These are phyloP conservation scores for Tremella yokohamensis DNA, from an alignment of 768 basidiomycete genomes.

Conservation along the genomic window DNA sequence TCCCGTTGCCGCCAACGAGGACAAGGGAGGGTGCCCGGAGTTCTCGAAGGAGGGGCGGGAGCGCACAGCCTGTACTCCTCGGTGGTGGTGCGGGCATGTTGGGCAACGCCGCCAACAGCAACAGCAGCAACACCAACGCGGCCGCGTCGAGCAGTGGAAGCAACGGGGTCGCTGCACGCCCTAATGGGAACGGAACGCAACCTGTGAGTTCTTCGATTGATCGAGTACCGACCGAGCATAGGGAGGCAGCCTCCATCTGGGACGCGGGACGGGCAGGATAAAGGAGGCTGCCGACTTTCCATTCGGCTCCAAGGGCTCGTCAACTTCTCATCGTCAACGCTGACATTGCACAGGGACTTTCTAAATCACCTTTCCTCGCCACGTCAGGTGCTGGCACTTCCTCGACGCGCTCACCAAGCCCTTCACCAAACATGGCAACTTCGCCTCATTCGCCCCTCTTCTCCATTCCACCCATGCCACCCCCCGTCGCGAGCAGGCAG, in stretches of 20 bases:
- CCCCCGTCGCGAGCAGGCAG: slow-evolving; percentile 7
- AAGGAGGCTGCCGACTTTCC: too few relatives aligned
- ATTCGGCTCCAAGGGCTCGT: not conserved
- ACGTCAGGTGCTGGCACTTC: not conserved
- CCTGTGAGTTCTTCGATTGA: too few relatives aligned
- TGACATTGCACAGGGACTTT: not conserved
- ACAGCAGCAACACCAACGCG: too few relatives aligned
- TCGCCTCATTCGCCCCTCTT: slow-evolving; percentile 20
- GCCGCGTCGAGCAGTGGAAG: too few relatives aligned
- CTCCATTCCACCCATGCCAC: slow-evolving; percentile 16
- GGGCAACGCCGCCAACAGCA: not conserved
- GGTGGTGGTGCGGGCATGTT: not conserved
- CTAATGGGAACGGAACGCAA: too few relatives aligned
- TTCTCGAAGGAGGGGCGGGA: slow-evolving; percentile 3
- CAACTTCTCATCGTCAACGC: not conserved
- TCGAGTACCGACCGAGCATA: too few relatives aligned
- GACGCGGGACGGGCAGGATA: too few relatives aligned
- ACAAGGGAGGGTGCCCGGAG: slow-evolving; percentile 2
- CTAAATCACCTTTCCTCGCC: slow-evolving; percentile 11
- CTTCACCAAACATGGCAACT: not conserved
- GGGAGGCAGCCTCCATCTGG: too few relatives aligned
- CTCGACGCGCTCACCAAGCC: slow-evolving; percentile 3
- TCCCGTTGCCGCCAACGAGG: slow-evolving; percentile 1
- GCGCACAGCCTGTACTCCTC: slow-evolving; percentile 1
- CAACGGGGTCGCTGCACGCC: too few relatives aligned